Base-by-base conservation (phyloP, 306 rosid genomes). In the Mimosa bimucronata region DNA sequence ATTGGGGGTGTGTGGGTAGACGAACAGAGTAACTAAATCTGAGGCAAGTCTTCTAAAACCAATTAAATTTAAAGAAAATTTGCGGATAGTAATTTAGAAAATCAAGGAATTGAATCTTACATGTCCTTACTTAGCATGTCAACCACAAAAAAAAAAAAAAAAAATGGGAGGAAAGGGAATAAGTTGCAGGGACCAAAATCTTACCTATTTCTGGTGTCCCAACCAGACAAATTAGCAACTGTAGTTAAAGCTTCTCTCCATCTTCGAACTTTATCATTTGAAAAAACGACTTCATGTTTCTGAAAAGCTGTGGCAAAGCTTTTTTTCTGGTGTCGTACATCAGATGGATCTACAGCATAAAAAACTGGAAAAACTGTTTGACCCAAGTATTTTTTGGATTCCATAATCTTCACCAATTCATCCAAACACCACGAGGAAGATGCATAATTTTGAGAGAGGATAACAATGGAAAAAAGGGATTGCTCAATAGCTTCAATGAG, bases 401-500 rank as follows among this genome's bases (percentile, higher is more conserved):
- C 31, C 31, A 58, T 23, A 12, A 58, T 58, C 31, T 58, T 58
- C 9, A 23, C 31, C 65, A 58, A 25, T 25, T 58, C 65, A 58
- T 58, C 31, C 65, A 58, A 58, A 58, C 65, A 58, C 65, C 65
- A 58, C 0, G 65, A 25, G 31, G 65, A 58, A 58, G 65, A 58
- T 9, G 65, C 31, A 58, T 25, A 58, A 11, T 58, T 4, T 10
- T 58, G 16, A 10, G 65, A 58, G 31, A 58, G 65, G 31, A 58
- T 19, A 25, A 58, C 16, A 58, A 58, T 3, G 7, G 65, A 23
- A 12, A 58, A 58, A 21, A 58, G 31, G 26, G 65, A 58, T 58
- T 58, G 30, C 65, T 25, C 31, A 25, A 58, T 58, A 25, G 65
- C 31, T 25, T 58, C 21, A 26, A 58, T 11, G 31, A 58, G 65